Evolutionary conservation across 2,329 filamentous ascomycete species (phyloP).

Genomic region (Trichoderma afroharzianum): DNA sequence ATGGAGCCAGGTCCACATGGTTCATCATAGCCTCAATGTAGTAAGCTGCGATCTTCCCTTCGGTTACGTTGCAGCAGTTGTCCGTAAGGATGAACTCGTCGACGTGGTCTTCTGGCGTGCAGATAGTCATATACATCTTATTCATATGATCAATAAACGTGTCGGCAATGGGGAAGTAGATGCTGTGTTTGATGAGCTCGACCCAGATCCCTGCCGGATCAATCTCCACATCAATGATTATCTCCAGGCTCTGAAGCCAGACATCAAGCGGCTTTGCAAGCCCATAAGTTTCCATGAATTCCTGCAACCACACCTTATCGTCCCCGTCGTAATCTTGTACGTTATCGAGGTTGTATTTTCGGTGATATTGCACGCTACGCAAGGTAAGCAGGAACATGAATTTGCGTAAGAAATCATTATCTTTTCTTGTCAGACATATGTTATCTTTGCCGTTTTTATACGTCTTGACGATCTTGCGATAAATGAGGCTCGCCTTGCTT

Average conservation of each 20-base stretch:
- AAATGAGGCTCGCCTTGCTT: neutral
- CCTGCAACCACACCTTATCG: neutral
- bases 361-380: neutral
- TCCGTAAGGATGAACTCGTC: neutral
- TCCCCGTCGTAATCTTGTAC: neutral
- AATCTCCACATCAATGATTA: neutral
- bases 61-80: neutral
- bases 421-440: neutral
- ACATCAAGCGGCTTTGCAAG: neutral
- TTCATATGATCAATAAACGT: neutral
- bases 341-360: neutral
- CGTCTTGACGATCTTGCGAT: neutral
- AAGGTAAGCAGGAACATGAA: conserved; percentile 2
- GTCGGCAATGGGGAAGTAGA: neutral
- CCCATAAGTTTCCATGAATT: neutral
- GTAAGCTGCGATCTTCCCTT: neutral
- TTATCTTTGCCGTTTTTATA: neutral
- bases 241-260: neutral
- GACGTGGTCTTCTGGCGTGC: neutral
- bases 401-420: neutral
- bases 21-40: neutral
- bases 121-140: neutral
- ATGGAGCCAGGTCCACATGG: neutral
- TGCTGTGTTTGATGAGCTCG: neutral
- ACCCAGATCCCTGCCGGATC: neutral